phyloP scores from a whole-genome alignment of 164 flowering plant species.

The Umbellularia californica region DNA sequence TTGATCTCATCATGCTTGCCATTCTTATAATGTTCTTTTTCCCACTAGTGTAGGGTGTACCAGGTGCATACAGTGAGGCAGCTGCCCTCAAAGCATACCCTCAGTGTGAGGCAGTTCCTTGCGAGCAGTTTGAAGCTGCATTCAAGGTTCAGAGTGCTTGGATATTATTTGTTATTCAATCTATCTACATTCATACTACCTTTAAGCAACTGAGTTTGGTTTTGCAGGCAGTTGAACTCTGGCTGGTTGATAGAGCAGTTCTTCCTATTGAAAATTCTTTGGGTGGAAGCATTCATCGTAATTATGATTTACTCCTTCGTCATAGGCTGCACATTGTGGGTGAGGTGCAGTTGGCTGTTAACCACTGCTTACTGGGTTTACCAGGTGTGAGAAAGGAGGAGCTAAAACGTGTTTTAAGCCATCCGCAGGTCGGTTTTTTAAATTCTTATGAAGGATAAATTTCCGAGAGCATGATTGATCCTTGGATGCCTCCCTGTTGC shows the following conservation, averaged over 20 bases:
- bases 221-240: slow-evolving; percentile 65
- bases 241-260: slow-evolving; percentile 69
- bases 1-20: neutral
- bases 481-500: neutral
- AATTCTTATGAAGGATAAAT: neutral
- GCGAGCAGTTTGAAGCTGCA: slow-evolving; percentile 64
- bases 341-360: slow-evolving; percentile 58
- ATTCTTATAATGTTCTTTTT: slow-evolving; percentile 6
- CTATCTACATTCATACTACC: neutral
- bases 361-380: slow-evolving; percentile 56
- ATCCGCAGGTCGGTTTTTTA: slow-evolving; percentile 46
- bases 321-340: slow-evolving; percentile 75
- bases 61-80: slow-evolving; percentile 59
- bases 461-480: neutral
- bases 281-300: slow-evolving; percentile 67
- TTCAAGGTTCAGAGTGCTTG: slow-evolving; percentile 39
- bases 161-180: neutral
- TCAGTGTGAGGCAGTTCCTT: slow-evolving; percentile 60
- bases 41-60: slow-evolving; percentile 39
- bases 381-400: slow-evolving; percentile 62
- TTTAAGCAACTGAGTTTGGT: neutral
- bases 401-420: slow-evolving; percentile 54
- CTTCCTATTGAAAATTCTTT: slow-evolving; percentile 68
- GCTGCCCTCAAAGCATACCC: slow-evolving; percentile 73
- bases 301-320: slow-evolving; percentile 68